Conservation (phyloP, 2,329 filamentous ascomycete genomes). For the Bipolaris bicolor region DNA sequence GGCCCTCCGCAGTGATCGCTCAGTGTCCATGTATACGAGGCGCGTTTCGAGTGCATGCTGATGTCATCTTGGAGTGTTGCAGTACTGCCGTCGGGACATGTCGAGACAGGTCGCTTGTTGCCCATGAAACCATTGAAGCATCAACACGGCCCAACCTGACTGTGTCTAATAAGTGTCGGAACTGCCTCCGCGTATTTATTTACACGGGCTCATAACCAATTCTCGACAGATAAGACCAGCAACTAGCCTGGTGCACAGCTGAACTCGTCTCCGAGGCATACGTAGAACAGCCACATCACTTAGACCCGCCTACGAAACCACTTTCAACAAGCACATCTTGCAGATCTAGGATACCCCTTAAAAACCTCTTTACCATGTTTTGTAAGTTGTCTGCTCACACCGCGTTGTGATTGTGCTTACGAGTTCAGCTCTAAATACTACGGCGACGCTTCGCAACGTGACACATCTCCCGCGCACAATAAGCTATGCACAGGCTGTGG, state of each 20-base stretch:
- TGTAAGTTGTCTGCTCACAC: constrained; percentile 25
- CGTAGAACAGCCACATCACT: background rate
- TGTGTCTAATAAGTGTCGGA: background rate
- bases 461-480: constrained; percentile 40
- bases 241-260: background rate
- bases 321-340: background rate
- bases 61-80: background rate
- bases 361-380: constrained; percentile 30
- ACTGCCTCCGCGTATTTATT: background rate
- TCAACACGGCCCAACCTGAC: constrained; percentile 2
- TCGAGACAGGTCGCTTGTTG: constrained; percentile 11
- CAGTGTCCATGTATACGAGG: background rate
- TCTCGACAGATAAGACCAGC: background rate
- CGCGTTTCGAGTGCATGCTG: background rate
- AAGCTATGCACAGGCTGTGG: constrained; percentile 14
- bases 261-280: background rate
- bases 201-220: background rate
- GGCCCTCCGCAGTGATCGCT: background rate
- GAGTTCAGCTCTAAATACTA: constrained; percentile 40
- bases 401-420: background rate
- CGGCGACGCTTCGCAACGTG: constrained; percentile 42
- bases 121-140: constrained; percentile 17
- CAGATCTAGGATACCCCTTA: background rate
- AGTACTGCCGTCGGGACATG: background rate
- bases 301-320: background rate